Evolutionary conservation across 257 asterid species (phyloP), one percentile per base, ranked within the genome.

Genomic region (Fraxinus americana): DNA sequence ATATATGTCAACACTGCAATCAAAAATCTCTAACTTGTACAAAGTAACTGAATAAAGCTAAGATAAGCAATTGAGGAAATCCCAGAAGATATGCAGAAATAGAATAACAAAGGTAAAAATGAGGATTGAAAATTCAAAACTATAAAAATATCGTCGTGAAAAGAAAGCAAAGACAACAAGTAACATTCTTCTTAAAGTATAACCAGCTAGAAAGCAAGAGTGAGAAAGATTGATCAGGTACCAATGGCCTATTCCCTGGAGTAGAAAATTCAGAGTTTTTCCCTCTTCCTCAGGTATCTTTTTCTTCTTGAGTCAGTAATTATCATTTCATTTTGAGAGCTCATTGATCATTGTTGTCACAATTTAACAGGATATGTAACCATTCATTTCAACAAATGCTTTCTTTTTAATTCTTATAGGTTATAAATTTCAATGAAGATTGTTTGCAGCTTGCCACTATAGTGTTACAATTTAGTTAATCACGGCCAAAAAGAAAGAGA

Each of bases 311-410:
- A 3, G 30, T 54, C 39, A 5, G 59, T 45, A 57, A 52, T 5
- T 48, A 50, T 16, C 27, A 68, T n/a, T n/a, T 52, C 63, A 4
- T n/a, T 52, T 16, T 52, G 63, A 52, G 63, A 16, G 27, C 23
- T 52, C 63, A 54, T 7, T 54, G 65, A 19, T 54, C 1, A 19
- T 7, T 54, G 65, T 54, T 52, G 63, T 19, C 7, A 0, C 25
- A 54, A 54, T 54, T 54, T 54, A 54, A 54, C 25, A 36, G 25
- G 19, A 27, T 11, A 48, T 3, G 59, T 68, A 45, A 50, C 73
- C 52, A 67, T 57, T 79, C 72, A 67, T 39, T 38, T 36, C 75
- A 69, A 68, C 52, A 54, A n/a, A 38, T 32, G 63, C 61, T 59
- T 67, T 50, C 23, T 23, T 52, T 43, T 43, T 41, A 9, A 41